phyloP scores from a whole-genome alignment of 2,329 filamentous ascomycete genomes.

The Dothistroma pini region DNA sequence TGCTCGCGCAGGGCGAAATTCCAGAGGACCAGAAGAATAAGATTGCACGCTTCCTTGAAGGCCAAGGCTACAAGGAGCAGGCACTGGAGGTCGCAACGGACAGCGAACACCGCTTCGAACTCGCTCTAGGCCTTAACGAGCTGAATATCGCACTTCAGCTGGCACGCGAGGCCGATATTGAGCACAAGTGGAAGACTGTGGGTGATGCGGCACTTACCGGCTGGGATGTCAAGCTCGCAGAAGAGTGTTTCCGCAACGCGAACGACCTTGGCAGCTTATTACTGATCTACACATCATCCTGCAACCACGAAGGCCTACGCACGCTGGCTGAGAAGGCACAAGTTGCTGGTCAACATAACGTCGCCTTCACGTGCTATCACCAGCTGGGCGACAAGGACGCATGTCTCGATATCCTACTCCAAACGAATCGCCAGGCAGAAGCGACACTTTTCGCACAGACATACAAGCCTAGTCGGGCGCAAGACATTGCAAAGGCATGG shows the following conservation, averaged over 20 bases:
- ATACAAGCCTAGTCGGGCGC: constrained; percentile 78
- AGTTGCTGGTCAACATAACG: constrained; percentile 77
- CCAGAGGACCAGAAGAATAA: constrained; percentile 96
- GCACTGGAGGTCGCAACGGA: constrained; percentile 93
- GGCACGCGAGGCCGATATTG: constrained; percentile 75
- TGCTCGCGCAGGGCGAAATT: constrained; percentile 66
- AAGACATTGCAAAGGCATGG: constrained; percentile 69
- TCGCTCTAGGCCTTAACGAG: constrained; percentile 77
- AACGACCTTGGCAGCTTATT: constrained; percentile 88
- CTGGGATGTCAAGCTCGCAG: constrained; percentile 84
- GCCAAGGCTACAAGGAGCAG: constrained; percentile 94
- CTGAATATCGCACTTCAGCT: constrained; percentile 82
- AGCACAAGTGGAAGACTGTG: constrained; percentile 98
- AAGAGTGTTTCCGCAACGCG: constrained; percentile 88
- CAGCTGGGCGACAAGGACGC: constrained; percentile 76
- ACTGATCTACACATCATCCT: constrained; percentile 81
- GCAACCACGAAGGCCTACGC: constrained; percentile 69
- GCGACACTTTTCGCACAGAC: constrained; percentile 91
- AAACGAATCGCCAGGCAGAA: constrained; percentile 77
- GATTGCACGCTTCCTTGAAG: constrained; percentile 94
- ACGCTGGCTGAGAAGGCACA: constrained; percentile 71
- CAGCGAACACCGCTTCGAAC: constrained; percentile 92
- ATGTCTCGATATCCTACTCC: constrained; percentile 73
- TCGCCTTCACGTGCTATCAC: constrained; percentile 90
- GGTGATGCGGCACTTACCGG: constrained; percentile 82